Evolutionary conservation across 768 basidiomycete genomes (phyloP), one percentile per base, ranked within the genome.

Genomic region (Leccinum arenicola): DNA sequence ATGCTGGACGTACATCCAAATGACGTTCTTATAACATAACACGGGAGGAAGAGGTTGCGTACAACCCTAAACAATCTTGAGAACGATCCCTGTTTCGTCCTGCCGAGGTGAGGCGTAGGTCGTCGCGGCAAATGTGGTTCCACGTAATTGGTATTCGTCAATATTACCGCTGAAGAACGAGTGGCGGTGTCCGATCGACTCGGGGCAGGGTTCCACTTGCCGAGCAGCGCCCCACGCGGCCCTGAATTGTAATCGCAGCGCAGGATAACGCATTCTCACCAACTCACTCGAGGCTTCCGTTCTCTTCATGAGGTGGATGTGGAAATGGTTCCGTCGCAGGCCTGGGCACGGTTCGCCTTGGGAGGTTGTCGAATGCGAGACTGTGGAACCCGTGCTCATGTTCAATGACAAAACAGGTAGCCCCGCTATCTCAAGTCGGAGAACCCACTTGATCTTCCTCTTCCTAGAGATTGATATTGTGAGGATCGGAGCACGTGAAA

Each of bases 331-430:
- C 64, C 80, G 83, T 61, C 79, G 83, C 60, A 82, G 78, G 61
- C 48, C 48, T 19, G 19, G 43, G 25, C 58, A 53, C 54, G 82
- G 87, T 66, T 74, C 75, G 9, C 82, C 88, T 38, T 92, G 90
- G 90, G 90, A 92, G 74, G 89, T 91, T 45, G 86, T 91, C 29
- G 84, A 85, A 58, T 84, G 78, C 67, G 82, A 81, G 66, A 73
- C 76, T 33, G 82, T 92, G 52, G 81, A 85, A 50, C 85, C 89
- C 25, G 81, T 91, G 14, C 77, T 82, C 17, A 83, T 81, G 71
- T 88, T 84, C 33, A 35, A 35, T 29, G 27, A 29, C 27, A 29
- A 29, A 29, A 29, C 27, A 29, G 27, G 27, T 29, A 29, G 35
- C 54, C 21, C 23, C 52, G 43, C 33, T 45, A 63, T 61, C 54